Evolutionary conservation across 73 alveolate genomes (phyloP), one percentile per base, ranked within the genome.

Genomic region (Stentor coeruleus): DNA sequence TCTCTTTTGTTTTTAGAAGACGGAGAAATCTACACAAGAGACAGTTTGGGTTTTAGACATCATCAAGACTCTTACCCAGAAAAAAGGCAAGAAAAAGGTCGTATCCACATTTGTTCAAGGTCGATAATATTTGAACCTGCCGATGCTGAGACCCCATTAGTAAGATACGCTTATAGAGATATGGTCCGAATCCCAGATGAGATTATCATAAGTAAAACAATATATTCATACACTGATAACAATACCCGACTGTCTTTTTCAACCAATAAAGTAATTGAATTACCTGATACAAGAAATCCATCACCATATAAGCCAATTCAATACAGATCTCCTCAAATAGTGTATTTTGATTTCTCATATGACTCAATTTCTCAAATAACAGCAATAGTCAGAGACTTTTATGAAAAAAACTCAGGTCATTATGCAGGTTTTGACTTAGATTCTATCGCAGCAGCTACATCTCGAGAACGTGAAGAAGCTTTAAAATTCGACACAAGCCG

Each of bases 401-500:
- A 30, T 39, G 76, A 3, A 72, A 57, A 59, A n/a, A 59, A 20
- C 37, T 15, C n/a, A 55, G 72, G 74, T 3, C 66, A 85, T 36
- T 28, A 58, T 59, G 74, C 58, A 39, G 74, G 81, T 33, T 81
- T 83, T 37, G 93, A 79, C 74, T 77, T 30, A 59, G 90, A 85
- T 41, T 40, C 74, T 30, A 60, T 74, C 40, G 59, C 72, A 33
- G 74, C 55, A 37, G 66, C 81, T 74, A 31, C 83, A 74, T 59
- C 40, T 38, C 36, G 76, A 36, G 91, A 85, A 76, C 80, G 77
- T 41, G 33, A 75, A 59, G 83, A 85, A 49, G 86, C 77, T 58
- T 49, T 41, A 55, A 81, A 75, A 81, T 97, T 97, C 85, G 99
- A 97, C 85, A 94, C 93, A 91, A 94, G 98, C 35, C 84, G 95